These are phyloP conservation scores for Ricinus communis DNA, from an alignment of 345 rosid genomes.

Conservation along the genomic window DNA sequence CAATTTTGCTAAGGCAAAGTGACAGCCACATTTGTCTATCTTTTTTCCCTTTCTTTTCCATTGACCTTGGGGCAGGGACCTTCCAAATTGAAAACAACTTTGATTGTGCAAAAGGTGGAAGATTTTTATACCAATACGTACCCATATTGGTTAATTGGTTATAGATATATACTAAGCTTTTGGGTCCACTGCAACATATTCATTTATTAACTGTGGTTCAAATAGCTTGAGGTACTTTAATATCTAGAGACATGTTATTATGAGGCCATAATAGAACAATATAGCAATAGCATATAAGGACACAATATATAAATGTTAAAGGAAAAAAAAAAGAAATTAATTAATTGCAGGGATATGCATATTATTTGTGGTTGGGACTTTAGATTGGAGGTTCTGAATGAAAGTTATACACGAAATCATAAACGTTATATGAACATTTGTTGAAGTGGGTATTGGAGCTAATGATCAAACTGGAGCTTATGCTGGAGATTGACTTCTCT, in stretches of 20 bases:
- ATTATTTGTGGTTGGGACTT: neutral
- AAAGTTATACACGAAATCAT: too few species aligned
- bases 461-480: too few species aligned
- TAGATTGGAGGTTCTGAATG: neutral
- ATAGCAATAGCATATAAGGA: too few species aligned
- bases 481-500: too few species aligned
- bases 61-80: conserved; percentile 13
- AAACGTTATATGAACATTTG: too few species aligned
- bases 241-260: neutral
- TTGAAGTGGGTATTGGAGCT: too few species aligned
- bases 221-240: neutral
- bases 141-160: neutral
- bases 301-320: too few species aligned
- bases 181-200: neutral
- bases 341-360: too few species aligned
- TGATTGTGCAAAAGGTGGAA: neutral
- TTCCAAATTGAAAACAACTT: neutral
- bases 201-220: neutral
- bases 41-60: conserved; percentile 3
- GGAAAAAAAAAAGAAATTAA: too few species aligned
- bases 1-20: neutral
- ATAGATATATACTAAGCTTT: neutral
- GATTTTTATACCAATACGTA: neutral
- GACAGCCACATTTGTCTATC: neutral
- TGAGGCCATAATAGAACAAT: too few species aligned